Evolutionary conservation across 345 rosid genomes (phyloP).

Genomic region (Aquilaria yunnanensis): DNA sequence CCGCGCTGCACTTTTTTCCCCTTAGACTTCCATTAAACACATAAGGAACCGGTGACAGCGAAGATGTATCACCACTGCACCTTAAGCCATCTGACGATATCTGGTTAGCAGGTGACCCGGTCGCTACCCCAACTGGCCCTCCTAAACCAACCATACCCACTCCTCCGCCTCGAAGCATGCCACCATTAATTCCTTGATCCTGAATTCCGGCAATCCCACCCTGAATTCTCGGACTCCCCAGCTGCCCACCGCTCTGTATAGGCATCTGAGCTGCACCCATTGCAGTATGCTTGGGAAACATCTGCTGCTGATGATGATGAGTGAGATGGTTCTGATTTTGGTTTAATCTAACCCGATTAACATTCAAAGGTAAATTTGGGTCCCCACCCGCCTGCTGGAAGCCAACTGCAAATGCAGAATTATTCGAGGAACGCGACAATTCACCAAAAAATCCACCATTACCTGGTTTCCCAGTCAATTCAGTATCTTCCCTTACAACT

Average conservation of each 20-base stretch:
- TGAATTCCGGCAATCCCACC: conserved; percentile 50
- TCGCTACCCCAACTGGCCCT: conserved; percentile 30
- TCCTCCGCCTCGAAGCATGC: conserved; percentile 42
- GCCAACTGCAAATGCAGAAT: conserved; percentile 36
- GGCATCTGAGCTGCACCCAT: conserved; percentile 37
- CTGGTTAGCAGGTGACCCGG: conserved; percentile 68
- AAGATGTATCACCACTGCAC: conserved; percentile 75
- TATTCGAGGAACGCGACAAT: conserved; percentile 20
- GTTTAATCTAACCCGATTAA: conserved; percentile 45
- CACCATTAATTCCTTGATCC: conserved; percentile 45
- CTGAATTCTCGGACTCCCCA: conserved; percentile 51
- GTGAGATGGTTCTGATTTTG: conserved; percentile 43
- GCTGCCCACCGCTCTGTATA: conserved; percentile 29
- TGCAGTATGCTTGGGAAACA: conserved; percentile 55
- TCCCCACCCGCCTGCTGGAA: conserved; percentile 44
- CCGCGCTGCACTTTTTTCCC: conserved; percentile 55
- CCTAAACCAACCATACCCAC: conserved; percentile 62
- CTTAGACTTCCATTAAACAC: conserved; percentile 65
- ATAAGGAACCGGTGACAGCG: conserved; percentile 73
- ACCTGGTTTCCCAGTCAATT: conserved; percentile 28
- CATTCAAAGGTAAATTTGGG: conserved; percentile 47
- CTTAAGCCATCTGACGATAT: conserved; percentile 74
- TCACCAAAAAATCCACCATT: conserved; percentile 47
- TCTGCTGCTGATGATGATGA: conserved; percentile 40
- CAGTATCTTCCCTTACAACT: conserved; percentile 77